Percentiles rank a stretch among this genome's conserved stretches.
These are phyloP conservation scores for Acidiella bohemica DNA, from an alignment of 495 filamentous ascomycete species.

Conservation along the genomic window DNA sequence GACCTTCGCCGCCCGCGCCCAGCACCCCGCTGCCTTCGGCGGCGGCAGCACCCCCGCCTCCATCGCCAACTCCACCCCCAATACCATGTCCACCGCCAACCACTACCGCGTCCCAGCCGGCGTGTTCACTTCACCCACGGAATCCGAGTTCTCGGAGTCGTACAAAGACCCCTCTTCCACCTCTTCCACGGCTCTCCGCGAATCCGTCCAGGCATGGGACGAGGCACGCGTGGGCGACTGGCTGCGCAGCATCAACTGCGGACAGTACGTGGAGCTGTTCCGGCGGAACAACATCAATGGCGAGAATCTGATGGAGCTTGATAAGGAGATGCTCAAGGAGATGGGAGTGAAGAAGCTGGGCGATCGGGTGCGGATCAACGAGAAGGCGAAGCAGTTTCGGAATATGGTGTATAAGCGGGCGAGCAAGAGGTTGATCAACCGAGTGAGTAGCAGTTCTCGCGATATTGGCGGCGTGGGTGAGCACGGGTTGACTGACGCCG, in stretches of 20 bases:
- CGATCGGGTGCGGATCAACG: conserved; percentile 86
- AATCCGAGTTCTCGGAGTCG: conserved; percentile 85
- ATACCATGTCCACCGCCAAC: conserved; percentile 29
- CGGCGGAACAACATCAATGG: conserved; percentile 92
- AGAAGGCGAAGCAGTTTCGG: conserved; percentile 78
- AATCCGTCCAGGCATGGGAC: conserved; percentile 48
- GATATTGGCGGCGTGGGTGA: neutral
- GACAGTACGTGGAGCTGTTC: conserved; percentile 85
- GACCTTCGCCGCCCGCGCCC: conserved; percentile 75
- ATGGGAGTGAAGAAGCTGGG: conserved; percentile 98
- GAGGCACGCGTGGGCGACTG: conserved; percentile 84
- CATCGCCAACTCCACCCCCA: conserved; percentile 34
- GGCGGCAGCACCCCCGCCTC: too few species aligned
- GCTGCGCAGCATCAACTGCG: conserved; percentile 77
- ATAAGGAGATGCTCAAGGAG: conserved; percentile 90
- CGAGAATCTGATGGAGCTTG: conserved; percentile 89
- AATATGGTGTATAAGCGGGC: conserved; percentile 71
- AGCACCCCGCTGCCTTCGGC: conserved; percentile 50
- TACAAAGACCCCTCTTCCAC: too few species aligned
- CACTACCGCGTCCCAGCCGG: conserved; percentile 41
- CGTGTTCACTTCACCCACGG: conserved; percentile 72
- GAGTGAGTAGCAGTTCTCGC: conserved; percentile 44
- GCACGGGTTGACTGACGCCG: conserved; percentile 18
- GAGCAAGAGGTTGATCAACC: conserved; percentile 58
- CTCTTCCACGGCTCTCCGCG: too few species aligned